phyloP scores from a whole-genome alignment of 192 early-diverging fungal species.

The Allomyces macrogynus region DNA sequence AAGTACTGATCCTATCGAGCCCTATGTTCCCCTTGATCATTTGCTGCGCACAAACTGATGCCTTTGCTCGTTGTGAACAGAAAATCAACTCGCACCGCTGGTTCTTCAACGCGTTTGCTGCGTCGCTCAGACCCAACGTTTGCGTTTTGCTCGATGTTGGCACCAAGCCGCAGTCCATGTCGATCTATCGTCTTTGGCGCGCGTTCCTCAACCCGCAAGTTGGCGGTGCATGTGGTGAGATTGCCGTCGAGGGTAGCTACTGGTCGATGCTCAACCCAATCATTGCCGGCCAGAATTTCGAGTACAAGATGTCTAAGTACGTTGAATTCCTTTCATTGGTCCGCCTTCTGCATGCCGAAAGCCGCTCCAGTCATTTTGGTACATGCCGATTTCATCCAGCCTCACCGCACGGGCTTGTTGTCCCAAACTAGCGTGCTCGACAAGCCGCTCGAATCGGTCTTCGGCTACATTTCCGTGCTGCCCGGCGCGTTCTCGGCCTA shows the following conservation, averaged over 20 bases:
- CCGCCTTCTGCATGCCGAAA: too few relatives aligned
- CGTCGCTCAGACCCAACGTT: slow-evolving; percentile 63
- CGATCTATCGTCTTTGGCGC: slow-evolving; percentile 86
- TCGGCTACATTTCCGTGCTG: slow-evolving; percentile 71
- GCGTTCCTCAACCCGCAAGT: slow-evolving; percentile 67
- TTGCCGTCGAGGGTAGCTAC: slow-evolving; percentile 28
- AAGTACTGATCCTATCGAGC: slow-evolving; percentile 6
- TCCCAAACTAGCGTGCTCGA: slow-evolving; percentile 42
- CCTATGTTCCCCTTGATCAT: too few relatives aligned
- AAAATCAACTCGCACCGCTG: slow-evolving; percentile 89
- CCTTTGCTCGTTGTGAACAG: neutral
- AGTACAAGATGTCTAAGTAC: slow-evolving; percentile 88
- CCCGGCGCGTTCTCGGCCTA: slow-evolving; percentile 98
- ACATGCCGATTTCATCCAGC: too few relatives aligned
- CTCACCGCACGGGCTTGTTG: too few relatives aligned
- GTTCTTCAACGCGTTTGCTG: slow-evolving; percentile 92
- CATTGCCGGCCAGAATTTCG: slow-evolving; percentile 90
- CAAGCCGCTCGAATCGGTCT: slow-evolving; percentile 81
- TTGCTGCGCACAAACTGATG: too few relatives aligned
- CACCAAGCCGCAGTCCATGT: slow-evolving; percentile 59
- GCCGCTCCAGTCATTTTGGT: too few relatives aligned
- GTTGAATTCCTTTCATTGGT: too few relatives aligned
- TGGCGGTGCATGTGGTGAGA: slow-evolving; percentile 89
- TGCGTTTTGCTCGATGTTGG: slow-evolving; percentile 87
- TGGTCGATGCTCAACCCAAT: slow-evolving; percentile 56